Conservation (phyloP, 139 green algal genomes). For the Chlorella sp. region DNA sequence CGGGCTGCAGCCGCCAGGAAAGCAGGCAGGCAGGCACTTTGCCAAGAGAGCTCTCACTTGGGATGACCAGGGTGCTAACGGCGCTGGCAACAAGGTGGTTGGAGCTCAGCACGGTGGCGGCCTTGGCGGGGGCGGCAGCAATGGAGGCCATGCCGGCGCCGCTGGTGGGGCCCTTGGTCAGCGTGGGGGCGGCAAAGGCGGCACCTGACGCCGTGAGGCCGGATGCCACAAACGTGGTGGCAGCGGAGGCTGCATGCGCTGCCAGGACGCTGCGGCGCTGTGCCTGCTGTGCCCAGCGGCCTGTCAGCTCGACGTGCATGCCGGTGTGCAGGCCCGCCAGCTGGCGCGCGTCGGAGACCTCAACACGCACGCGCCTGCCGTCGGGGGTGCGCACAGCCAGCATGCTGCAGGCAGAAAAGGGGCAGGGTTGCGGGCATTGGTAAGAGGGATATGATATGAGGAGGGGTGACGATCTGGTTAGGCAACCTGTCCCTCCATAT, state of each 20-base stretch:
- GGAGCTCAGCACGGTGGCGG: not conserved
- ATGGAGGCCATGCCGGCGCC: too few relatives aligned
- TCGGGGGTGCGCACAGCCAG: conserved; percentile 5
- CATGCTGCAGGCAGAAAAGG: not conserved
- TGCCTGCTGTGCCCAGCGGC: not conserved
- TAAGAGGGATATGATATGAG: too few relatives aligned
- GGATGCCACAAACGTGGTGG: not conserved
- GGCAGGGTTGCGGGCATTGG: not conserved
- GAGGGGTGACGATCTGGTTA: too few relatives aligned
- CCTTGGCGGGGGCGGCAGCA: not conserved
- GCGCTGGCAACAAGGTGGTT: not conserved
- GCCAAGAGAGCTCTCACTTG: conserved; percentile 2
- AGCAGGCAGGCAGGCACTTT: not conserved
- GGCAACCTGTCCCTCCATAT: too few relatives aligned
- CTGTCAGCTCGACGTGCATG: conserved; percentile 20
- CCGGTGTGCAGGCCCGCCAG: not conserved
- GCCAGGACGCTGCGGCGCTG: not conserved
- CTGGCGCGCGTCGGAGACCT: not conserved
- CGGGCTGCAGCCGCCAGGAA: not conserved
- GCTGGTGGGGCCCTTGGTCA: not conserved
- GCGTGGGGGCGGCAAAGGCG: conserved; percentile 8
- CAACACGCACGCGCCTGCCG: not conserved
- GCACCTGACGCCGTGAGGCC: not conserved
- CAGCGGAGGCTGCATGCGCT: not conserved
- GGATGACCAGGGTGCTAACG: conserved; percentile 10